Conservation (phyloP, 1,284 basidiomycete species). For the Cutaneotrichosporon daszewskae region DNA sequence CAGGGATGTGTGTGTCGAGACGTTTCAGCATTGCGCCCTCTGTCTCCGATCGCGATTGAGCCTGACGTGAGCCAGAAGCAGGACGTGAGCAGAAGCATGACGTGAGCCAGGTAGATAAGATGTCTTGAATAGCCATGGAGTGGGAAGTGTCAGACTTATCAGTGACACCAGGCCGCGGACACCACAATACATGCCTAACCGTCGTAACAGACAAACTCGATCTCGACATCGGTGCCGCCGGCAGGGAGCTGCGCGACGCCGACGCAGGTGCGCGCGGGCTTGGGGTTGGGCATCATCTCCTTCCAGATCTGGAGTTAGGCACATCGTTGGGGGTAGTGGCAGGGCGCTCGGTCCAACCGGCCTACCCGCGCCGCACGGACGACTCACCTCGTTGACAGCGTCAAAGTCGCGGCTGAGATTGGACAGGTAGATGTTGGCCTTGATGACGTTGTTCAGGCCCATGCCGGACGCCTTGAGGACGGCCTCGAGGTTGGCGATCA, state of each 20-base stretch:
- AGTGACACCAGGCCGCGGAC: too few species aligned
- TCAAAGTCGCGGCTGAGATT: slow-evolving; percentile 36
- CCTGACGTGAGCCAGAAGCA: too few species aligned
- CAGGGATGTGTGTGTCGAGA: too few species aligned
- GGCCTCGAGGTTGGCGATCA: slow-evolving; percentile 39
- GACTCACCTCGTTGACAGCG: slow-evolving; percentile 35
- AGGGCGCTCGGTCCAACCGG: neutral
- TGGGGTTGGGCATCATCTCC: slow-evolving; percentile 45
- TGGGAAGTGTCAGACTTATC: too few species aligned
- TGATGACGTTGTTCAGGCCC: slow-evolving; percentile 34
- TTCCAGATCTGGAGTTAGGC: slow-evolving; percentile 27
- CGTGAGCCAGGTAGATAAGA: too few species aligned
- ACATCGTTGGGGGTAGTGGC: too few species aligned
- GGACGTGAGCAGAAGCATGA: too few species aligned
- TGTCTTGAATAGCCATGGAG: too few species aligned
- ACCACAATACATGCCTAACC: slow-evolving; percentile 10
- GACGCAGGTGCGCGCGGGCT: slow-evolving; percentile 62
- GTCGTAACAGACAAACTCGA: slow-evolving; percentile 57
- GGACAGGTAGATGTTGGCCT: slow-evolving; percentile 42
- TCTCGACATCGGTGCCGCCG: slow-evolving; percentile 58
- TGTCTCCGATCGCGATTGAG: too few species aligned
- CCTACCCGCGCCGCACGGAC: neutral
- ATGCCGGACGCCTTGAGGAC: slow-evolving; percentile 34
- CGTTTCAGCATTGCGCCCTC: too few species aligned
- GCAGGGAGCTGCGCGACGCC: slow-evolving; percentile 59